Percentiles rank a stretch among this genome's conserved stretches.
Conservation (phyloP, 148 eudicot genomes). For the Suaeda aralocaspica region DNA sequence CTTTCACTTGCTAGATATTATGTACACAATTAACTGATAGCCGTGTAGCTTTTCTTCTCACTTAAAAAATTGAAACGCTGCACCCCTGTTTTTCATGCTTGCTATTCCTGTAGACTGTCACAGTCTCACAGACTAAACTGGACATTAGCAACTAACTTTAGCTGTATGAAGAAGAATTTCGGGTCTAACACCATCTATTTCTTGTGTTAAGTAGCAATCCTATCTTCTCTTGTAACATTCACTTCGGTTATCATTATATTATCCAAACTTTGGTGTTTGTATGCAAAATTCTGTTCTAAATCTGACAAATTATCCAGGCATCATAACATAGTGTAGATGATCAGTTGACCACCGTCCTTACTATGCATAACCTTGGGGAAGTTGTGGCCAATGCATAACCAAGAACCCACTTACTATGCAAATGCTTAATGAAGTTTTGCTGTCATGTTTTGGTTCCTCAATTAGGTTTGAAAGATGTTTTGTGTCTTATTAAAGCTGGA, state of each 20-base stretch:
- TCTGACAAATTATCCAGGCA: too few species aligned
- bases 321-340: too few species aligned
- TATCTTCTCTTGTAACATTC: too few species aligned
- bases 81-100: neutral
- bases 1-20: neutral
- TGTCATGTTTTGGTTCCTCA: neutral
- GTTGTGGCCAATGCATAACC: too few species aligned
- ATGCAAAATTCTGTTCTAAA: too few species aligned
- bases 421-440: neutral
- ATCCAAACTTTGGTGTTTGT: too few species aligned
- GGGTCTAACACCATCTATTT: neutral
- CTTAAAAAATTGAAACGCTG: neutral
- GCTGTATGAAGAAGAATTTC: neutral
- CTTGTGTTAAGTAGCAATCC: neutral
- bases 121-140: too few species aligned
- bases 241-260: too few species aligned
- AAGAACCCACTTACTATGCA: too few species aligned
- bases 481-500: neutral
- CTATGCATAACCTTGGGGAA: too few species aligned
- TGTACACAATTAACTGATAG: neutral
- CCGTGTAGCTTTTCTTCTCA: neutral
- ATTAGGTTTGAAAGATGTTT: neutral
- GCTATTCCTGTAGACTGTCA: neutral
- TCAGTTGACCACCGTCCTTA: too few species aligned
- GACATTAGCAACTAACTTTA: neutral